These are phyloP conservation scores for Pichia deserticola DNA, from an alignment of 805 yeast species.

Conservation along the genomic window DNA sequence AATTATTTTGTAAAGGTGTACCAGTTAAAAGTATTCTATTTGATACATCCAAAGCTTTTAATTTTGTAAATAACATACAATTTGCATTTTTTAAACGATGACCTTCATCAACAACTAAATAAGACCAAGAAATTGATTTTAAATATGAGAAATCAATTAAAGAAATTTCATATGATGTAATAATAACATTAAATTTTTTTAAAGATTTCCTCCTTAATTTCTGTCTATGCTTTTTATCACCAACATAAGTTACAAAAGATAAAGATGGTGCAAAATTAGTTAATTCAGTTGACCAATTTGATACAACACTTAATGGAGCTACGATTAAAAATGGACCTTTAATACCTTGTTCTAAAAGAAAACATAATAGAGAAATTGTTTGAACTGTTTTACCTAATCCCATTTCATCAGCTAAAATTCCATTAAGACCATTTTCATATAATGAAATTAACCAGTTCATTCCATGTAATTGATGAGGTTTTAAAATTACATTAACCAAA, in stretches of 20 bases:
- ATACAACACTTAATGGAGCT: constrained; percentile 77
- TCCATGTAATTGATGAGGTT: constrained; percentile 84
- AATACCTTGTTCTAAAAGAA: constrained; percentile 70
- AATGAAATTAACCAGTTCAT: constrained; percentile 84
- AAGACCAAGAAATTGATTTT: constrained; percentile 60
- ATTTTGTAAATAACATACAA: constrained; percentile 62
- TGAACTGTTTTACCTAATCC: constrained; percentile 93
- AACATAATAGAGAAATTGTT: constrained; percentile 71
- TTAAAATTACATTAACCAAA: constrained; percentile 53
- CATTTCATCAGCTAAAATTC: constrained; percentile 96
- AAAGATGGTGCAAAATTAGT: constrained; percentile 64
- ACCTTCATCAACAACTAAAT: constrained; percentile 90
- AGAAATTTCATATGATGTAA: constrained; percentile 79
- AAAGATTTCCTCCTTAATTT: constrained; percentile 28
- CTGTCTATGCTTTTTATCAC: constrained; percentile 51
- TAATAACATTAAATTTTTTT: constrained; percentile 41
- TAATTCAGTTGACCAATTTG: constrained; percentile 79
- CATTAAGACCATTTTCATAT: constrained; percentile 90
- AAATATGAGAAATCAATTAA: constrained; percentile 59
- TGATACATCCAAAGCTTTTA: constrained; percentile 58
- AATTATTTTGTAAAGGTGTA: constrained; percentile 91
- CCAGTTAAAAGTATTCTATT: constrained; percentile 85
- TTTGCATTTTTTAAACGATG: constrained; percentile 84
- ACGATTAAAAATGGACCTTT: constrained; percentile 72
- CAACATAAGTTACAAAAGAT: constrained; percentile 57